A percentile compares a stretch with the other conserved stretches of the same genome.
phyloP scores from a whole-genome alignment of 495 filamentous ascomycete genomes.

The Aspergillus kassunensis region DNA sequence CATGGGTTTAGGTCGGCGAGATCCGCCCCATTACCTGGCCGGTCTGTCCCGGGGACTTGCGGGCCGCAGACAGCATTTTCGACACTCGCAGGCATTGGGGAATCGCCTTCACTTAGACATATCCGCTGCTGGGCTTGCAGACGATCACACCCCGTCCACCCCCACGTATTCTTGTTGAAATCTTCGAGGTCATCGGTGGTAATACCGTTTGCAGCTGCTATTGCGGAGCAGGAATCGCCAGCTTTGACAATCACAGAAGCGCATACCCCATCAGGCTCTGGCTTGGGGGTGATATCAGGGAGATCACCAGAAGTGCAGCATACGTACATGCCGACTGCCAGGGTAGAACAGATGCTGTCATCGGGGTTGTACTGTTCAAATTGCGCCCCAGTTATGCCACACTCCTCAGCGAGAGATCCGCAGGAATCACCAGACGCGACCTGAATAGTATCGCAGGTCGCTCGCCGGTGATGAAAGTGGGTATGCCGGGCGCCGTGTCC shows the following conservation, averaged over 20 bases:
- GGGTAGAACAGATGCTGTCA: background rate
- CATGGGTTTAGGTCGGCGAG: conserved; percentile 16
- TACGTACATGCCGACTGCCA: conserved; percentile 24
- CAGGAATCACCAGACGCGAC: no score
- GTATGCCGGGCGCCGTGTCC: no score
- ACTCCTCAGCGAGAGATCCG: no score
- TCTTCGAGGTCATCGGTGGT: background rate
- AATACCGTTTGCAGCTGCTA: background rate
- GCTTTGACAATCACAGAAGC: conserved; percentile 24
- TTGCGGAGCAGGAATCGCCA: conserved; percentile 22
- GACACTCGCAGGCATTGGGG: background rate
- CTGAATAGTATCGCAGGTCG: no score
- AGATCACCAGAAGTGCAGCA: conserved; percentile 38
- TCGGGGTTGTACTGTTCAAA: no score
- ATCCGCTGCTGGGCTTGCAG: background rate
- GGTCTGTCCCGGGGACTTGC: conserved; percentile 30
- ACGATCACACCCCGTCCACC: background rate
- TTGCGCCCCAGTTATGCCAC: no score
- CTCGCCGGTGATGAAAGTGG: no score
- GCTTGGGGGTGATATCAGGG: conserved; percentile 37
- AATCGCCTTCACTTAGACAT: background rate
- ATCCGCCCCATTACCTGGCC: background rate
- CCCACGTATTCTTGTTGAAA: background rate
- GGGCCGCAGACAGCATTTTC: background rate
- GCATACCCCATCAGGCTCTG: conserved; percentile 42